These are phyloP conservation scores for Isatis tinctoria DNA, from an alignment of 345 rosid species.

Conservation along the genomic window DNA sequence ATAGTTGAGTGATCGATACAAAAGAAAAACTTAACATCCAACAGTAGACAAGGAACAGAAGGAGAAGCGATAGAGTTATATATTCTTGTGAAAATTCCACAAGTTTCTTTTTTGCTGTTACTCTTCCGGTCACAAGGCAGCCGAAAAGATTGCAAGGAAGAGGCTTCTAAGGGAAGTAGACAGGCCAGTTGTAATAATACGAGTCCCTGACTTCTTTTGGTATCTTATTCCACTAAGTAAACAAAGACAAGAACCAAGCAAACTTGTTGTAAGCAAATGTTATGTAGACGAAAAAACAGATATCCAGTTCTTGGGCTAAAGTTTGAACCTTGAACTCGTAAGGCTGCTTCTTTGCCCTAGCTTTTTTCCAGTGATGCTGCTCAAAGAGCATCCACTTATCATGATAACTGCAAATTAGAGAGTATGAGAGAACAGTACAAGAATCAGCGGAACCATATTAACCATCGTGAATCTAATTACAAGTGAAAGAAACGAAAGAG, in stretches of 20 bases:
- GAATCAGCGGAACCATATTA: neutral
- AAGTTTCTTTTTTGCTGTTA: neutral
- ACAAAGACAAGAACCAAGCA: slow-evolving; percentile 17
- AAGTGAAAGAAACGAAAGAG: neutral
- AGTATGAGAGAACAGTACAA: neutral
- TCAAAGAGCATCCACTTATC: slow-evolving; percentile 84
- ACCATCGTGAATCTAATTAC: neutral
- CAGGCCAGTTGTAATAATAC: slow-evolving; percentile 80
- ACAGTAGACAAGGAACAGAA: slow-evolving; percentile 3
- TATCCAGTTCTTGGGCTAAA: neutral
- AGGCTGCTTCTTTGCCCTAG: slow-evolving; percentile 64
- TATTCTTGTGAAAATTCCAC: neutral
- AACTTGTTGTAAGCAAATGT: neutral
- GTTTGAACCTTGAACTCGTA: slow-evolving; percentile 67
- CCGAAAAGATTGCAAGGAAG: neutral
- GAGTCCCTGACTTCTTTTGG: slow-evolving; percentile 66
- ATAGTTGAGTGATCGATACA: neutral
- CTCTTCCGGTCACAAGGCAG: slow-evolving; percentile 3
- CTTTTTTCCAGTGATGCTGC: slow-evolving; percentile 85
- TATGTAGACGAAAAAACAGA: neutral
- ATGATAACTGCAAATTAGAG: slow-evolving; percentile 64
- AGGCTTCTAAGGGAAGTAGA: slow-evolving; percentile 59
- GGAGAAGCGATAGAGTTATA: neutral
- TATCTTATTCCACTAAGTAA: slow-evolving; percentile 81
- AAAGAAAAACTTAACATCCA: neutral